Evolutionary conservation across 768 basidiomycete species (phyloP).

Genomic region (Pleurotus giganteus): DNA sequence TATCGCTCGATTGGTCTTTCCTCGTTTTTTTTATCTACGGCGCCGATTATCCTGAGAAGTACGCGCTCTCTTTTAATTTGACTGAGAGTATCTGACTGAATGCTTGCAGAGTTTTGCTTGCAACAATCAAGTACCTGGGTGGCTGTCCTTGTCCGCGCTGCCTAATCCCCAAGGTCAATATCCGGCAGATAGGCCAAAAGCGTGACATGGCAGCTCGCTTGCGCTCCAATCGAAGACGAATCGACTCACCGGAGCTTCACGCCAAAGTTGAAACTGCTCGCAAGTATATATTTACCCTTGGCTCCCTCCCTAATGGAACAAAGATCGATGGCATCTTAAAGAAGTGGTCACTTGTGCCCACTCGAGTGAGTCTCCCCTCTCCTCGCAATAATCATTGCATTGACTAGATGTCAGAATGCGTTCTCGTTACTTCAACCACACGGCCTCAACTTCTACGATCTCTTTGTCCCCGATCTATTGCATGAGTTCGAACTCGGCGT

Average conservation of each 20-base stretch:
- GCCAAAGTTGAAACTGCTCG: neutral
- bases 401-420: slow-evolving; percentile 20
- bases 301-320: neutral
- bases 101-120: no score
- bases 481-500: slow-evolving; percentile 28
- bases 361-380: slow-evolving; percentile 1
- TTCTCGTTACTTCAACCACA: slow-evolving; percentile 17
- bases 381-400: neutral
- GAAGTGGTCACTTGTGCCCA: slow-evolving; percentile 8
- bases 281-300: neutral
- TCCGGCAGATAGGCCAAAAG: slow-evolving; percentile 23
- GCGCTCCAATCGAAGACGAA: neutral
- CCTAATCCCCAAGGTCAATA: slow-evolving; percentile 16
- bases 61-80: no score
- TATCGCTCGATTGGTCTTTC: slow-evolving; percentile 20
- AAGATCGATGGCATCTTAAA: slow-evolving; percentile 2
- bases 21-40: slow-evolving; percentile 27
- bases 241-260: neutral
- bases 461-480: slow-evolving; percentile 22
- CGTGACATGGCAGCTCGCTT: neutral
- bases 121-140: slow-evolving; percentile 20
- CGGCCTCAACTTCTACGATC: slow-evolving; percentile 17
- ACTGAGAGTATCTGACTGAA: no score
- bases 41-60: slow-evolving; percentile 32
- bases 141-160: slow-evolving; percentile 24